Evolutionary conservation across 1,284 basidiomycete species (phyloP), one percentile per base, ranked within the genome.

Genomic region (Rugosomyces carneus): DNA sequence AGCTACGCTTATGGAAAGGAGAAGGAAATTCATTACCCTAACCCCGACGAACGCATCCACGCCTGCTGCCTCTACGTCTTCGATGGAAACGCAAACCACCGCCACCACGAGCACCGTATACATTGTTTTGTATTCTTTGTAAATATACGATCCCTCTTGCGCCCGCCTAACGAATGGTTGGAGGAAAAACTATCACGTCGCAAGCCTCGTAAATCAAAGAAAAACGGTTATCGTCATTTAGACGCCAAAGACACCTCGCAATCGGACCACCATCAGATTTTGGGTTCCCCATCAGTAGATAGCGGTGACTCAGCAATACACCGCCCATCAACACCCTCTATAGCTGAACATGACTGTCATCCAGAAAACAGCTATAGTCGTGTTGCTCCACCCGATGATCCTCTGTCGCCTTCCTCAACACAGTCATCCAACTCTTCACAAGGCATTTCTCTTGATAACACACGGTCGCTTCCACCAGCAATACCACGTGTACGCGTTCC

Each of bases 71-170:
- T 75, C 15, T 71, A 70, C 47, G 64, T 74, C 36, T 65, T 69
- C 53, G 65, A 70, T 37, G 66, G 66, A 11, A 53, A 56, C 5
- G 53, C 51, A 18, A 59, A 61, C 19, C 62, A 64, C 40, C 58
- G 60, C 19, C 62, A 64, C 40, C 58, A 64, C 44, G 59, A 61
- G 9, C 61, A 65, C 11, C 50, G 52, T 10, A 63, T 70, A 2
- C 63, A 69, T 48, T 70, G 69, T 13, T 76, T 73, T 47, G 70
- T 74, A 1, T 75, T 76, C 56, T 75, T 76, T 57, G 50, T 75
- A 37, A 68, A 71, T 50, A 54, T 70, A n/a, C 60, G 63, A 41
- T 66, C 66, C 3, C 65, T 78, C 37, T 61, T 76, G n/a, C 58
- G 67, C 40, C 64, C 62, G 15, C 62, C 63, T 8, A 49, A 52